Percentiles rank a stretch among this genome's conserved stretches.
phyloP scores from a whole-genome alignment of 768 basidiomycete species.

The Hortiboletus flavorubellus region DNA sequence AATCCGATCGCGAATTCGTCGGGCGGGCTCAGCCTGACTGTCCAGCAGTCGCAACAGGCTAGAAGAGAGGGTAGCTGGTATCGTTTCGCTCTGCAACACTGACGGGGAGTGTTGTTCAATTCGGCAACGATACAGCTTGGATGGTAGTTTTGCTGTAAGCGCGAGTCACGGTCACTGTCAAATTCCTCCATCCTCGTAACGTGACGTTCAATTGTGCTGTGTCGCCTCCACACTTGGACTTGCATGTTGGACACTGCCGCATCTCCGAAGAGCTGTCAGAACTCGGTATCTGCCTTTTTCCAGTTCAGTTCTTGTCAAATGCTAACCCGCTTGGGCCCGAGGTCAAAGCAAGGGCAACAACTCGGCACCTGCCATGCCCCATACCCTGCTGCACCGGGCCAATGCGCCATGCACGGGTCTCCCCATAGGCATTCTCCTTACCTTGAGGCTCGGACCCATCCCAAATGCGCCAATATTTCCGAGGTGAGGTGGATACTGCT shows the following conservation, averaged over 20 bases:
- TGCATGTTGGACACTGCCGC: neutral
- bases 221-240: neutral
- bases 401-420: neutral
- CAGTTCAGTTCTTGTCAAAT: neutral
- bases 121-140: neutral
- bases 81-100: neutral
- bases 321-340: slow-evolving; percentile 1
- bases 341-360: slow-evolving; percentile 21
- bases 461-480: slow-evolving; percentile 4
- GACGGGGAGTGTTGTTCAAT: neutral
- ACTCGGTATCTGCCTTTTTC: neutral
- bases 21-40: neutral
- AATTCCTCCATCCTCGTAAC: too few species aligned
- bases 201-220: neutral
- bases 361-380: slow-evolving; percentile 10
- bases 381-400: neutral
- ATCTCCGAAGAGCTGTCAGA: slow-evolving; percentile 3
- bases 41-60: neutral
- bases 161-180: neutral
- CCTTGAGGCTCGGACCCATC: neutral
- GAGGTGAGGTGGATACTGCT: slow-evolving; percentile 9
- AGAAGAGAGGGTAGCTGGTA: neutral
- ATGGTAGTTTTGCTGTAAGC: neutral
- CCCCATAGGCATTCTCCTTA: neutral
- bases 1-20: too few species aligned